Conservation (phyloP, 805 yeast genomes). For the Tetrapisispora phaffii region DNA sequence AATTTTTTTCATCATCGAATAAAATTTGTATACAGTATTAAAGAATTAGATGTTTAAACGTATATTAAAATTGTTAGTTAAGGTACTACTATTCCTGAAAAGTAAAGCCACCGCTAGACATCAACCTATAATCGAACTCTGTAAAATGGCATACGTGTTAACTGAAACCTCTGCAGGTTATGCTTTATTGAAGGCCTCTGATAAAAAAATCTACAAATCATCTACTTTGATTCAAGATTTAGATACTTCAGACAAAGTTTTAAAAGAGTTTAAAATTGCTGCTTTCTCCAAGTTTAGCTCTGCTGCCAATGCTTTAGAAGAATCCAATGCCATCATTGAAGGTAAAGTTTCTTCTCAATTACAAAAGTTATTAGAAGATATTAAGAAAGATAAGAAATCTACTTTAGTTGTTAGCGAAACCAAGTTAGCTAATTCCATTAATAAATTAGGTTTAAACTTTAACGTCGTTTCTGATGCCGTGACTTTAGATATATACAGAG, state of each 20-base stretch:
- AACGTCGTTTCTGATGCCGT: constrained; percentile 91
- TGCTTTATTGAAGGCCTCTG: constrained; percentile 94
- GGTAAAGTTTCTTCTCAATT: constrained; percentile 87
- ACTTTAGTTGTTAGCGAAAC: constrained; percentile 89
- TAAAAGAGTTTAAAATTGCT: constrained; percentile 84
- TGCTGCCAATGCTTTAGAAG: constrained; percentile 94
- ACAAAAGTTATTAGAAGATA: constrained; percentile 62
- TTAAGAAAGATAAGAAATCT: constrained; percentile 72
- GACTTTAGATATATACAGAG: constrained; percentile 87
- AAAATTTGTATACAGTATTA: background rate
- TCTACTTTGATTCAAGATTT: constrained; percentile 64
- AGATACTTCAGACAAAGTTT: constrained; percentile 73
- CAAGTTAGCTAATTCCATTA: constrained; percentile 90
- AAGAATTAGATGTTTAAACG: background rate
- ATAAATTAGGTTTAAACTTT: constrained; percentile 82
- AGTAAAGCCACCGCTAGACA: background rate
- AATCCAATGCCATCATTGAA: constrained; percentile 83
- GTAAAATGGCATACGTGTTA: constrained; percentile 69
- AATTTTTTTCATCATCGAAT: background rate
- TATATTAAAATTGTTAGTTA: background rate
- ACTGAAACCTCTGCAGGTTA: constrained; percentile 99
- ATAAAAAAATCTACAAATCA: constrained; percentile 91
- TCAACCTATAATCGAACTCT: background rate
- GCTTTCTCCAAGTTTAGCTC: constrained; percentile 91
- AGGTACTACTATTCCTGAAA: background rate